A percentile compares a stretch with the other conserved stretches of the same genome.
These are phyloP conservation scores for Juncus inflexus DNA, from an alignment of 176 grass and related monocot species.

Conservation along the genomic window DNA sequence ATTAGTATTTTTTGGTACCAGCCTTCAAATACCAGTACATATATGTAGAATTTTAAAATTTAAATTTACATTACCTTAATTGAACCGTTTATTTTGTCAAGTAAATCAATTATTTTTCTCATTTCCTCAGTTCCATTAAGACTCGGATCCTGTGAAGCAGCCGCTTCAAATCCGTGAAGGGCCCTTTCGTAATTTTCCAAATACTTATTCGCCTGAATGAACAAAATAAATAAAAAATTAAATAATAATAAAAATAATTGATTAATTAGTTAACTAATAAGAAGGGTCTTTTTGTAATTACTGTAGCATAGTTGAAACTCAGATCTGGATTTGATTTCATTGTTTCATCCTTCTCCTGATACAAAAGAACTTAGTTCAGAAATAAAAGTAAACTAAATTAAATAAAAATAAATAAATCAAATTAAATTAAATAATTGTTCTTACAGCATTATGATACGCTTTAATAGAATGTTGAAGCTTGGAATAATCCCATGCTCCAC, in stretches of 20 bases:
- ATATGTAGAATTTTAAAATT: slow-evolving; percentile 17
- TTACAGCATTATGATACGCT: slow-evolving; percentile 99
- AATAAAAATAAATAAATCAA: slow-evolving; percentile 15
- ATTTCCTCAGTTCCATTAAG: slow-evolving; percentile 70
- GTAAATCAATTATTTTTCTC: slow-evolving; percentile 63
- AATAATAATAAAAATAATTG: neutral
- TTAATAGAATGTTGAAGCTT: slow-evolving; percentile 79
- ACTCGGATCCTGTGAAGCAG: slow-evolving; percentile 73
- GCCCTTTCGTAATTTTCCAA: slow-evolving; percentile 97
- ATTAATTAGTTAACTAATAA: neutral
- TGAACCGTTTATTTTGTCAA: slow-evolving; percentile 79
- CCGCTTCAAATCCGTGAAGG: slow-evolving; percentile 84
- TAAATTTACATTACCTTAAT: slow-evolving; percentile 57
- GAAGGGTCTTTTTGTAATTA: slow-evolving; percentile 39
- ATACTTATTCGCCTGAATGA: slow-evolving; percentile 77
- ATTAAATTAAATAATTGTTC: slow-evolving; percentile 8
- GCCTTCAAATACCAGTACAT: neutral
- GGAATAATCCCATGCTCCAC: slow-evolving; percentile 67
- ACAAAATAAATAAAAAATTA: slow-evolving; percentile 16
- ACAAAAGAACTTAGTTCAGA: slow-evolving; percentile 14
- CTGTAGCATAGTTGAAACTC: slow-evolving; percentile 81
- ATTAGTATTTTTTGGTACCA: neutral
- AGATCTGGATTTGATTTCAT: slow-evolving; percentile 85
- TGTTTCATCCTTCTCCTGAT: slow-evolving; percentile 79
- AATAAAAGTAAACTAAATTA: slow-evolving; percentile 19